A percentile compares a stretch with the other conserved stretches of the same genome.
These are phyloP conservation scores for Citrus trifoliata DNA, from an alignment of 345 rosid species.

Conservation along the genomic window DNA sequence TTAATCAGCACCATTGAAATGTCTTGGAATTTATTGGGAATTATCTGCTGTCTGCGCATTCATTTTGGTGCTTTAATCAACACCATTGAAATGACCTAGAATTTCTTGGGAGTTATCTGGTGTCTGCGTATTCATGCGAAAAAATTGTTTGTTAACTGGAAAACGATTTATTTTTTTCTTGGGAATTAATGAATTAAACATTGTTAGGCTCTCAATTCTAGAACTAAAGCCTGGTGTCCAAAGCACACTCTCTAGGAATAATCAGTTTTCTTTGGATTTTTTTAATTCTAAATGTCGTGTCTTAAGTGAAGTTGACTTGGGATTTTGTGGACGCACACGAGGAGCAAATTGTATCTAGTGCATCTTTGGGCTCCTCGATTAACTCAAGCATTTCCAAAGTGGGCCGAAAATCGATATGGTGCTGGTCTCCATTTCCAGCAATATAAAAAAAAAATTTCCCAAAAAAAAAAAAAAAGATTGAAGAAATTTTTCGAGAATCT, in stretches of 20 bases:
- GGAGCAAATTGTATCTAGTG: background rate
- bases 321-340: constrained; percentile 4
- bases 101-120: too few relatives aligned
- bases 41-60: too few relatives aligned
- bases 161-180: background rate
- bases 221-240: constrained; percentile 1
- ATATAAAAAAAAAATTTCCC: accelerated
- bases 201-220: constrained; percentile 1
- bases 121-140: background rate
- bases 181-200: background rate
- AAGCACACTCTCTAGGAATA: background rate
- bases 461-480: too few relatives aligned
- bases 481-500: too few relatives aligned
- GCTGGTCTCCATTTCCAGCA: background rate
- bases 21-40: too few relatives aligned
- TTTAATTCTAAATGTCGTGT: constrained; percentile 7
- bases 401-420: background rate
- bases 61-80: background rate
- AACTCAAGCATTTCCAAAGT: background rate
- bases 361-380: constrained; percentile 1
- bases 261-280: constrained; percentile 3
- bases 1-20: too few relatives aligned
- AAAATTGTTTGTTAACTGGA: background rate
- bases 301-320: constrained; percentile 16
- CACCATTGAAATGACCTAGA: too few relatives aligned